phyloP scores from a whole-genome alignment of 345 rosid genomes.

The Salix caprea region DNA sequence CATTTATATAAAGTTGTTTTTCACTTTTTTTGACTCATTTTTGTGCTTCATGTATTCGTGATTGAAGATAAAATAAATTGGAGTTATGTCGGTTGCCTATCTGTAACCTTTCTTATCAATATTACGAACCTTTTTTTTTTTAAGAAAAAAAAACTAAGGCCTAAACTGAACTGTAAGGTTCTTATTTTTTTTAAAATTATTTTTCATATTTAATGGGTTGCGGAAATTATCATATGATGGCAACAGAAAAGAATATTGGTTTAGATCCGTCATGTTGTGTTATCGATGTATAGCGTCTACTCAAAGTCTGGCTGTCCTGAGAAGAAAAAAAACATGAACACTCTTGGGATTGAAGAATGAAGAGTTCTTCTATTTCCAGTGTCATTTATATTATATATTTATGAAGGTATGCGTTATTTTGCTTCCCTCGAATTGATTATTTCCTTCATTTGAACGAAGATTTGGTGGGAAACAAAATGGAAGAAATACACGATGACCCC shows the following conservation, averaged over 20 bases:
- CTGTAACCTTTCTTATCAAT: neutral
- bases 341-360: neutral
- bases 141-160: too few species aligned
- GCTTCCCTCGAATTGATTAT: neutral
- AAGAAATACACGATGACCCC: neutral
- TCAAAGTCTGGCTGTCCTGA: neutral
- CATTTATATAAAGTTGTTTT: neutral
- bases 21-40: neutral
- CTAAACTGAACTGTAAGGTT: neutral
- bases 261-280: neutral
- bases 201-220: neutral
- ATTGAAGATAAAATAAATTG: neutral
- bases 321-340: neutral
- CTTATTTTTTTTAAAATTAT: neutral
- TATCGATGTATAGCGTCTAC: neutral
- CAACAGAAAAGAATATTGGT: neutral
- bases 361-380: neutral
- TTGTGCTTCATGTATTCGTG: neutral
- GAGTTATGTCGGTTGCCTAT: neutral
- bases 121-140: neutral
- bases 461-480: neutral
- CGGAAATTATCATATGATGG: neutral
- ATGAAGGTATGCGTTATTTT: neutral
- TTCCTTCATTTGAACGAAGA: slow-evolving; percentile 5
- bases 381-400: neutral